Conservation (phyloP, 345 rosid species). For the Aquilaria yunnanensis region DNA sequence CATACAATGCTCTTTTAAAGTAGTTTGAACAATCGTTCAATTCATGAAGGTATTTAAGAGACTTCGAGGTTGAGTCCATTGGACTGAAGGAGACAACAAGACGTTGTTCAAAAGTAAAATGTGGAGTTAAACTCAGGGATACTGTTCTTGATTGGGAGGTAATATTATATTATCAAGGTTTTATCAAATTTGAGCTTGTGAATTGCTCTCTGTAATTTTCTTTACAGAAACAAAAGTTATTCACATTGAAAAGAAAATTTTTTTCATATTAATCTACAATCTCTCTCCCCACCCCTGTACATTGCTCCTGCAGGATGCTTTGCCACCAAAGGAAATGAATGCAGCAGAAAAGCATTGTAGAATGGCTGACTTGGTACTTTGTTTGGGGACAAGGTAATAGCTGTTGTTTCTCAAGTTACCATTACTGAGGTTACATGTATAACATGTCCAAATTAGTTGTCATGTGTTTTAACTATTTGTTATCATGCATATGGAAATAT, state of each 20-base stretch:
- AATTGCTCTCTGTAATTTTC: background rate
- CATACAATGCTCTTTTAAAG: background rate
- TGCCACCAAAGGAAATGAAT: constrained; percentile 80
- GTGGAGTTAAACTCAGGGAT: constrained; percentile 84
- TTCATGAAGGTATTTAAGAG: constrained; percentile 71
- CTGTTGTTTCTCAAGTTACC: background rate
- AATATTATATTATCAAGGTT: constrained; percentile 1
- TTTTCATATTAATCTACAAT: background rate
- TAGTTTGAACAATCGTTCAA: constrained; percentile 8
- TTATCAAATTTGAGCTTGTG: background rate
- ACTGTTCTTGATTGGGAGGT: constrained; percentile 99
- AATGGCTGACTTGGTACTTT: constrained; percentile 86
- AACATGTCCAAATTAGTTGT: too few species aligned
- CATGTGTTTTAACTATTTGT: too few species aligned
- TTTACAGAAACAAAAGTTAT: background rate
- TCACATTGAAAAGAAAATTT: background rate
- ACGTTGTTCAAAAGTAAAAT: constrained; percentile 57
- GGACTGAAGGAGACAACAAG: constrained; percentile 93
- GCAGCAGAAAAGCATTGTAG: constrained; percentile 85
- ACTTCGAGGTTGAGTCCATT: constrained; percentile 92
- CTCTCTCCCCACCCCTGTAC: constrained; percentile 2
- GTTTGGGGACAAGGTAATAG: constrained; percentile 87
- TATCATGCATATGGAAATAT: too few species aligned
- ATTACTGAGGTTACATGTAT: background rate
- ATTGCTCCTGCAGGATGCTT: constrained; percentile 59